A percentile compares a stretch with the other conserved stretches of the same genome.
These are phyloP conservation scores for Withania somnifera DNA, from an alignment of 305 asterid species.

Conservation along the genomic window DNA sequence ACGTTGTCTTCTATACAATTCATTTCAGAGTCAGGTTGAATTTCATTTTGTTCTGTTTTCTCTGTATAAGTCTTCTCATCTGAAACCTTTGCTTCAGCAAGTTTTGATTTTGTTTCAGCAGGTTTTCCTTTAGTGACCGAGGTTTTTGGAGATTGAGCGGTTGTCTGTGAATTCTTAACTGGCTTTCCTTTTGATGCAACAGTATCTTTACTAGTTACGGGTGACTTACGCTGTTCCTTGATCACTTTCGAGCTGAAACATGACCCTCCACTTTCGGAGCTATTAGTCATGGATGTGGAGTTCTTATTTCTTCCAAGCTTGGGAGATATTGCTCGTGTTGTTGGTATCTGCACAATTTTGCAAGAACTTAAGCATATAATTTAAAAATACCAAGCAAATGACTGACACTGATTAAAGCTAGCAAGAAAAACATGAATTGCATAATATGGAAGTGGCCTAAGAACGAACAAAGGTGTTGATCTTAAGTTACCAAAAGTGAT, in stretches of 20 bases:
- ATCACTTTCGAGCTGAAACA: conserved; percentile 10
- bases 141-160: neutral
- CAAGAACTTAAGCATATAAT: neutral
- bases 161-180: neutral
- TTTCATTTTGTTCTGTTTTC: conserved; percentile 1
- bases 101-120: conserved; percentile 9
- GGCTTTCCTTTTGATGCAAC: conserved; percentile 9
- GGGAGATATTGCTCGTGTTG: conserved; percentile 33
- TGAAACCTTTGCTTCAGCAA: conserved; percentile 7
- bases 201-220: neutral
- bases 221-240: conserved; percentile 11
- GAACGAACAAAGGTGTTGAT: neutral
- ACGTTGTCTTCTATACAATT: conserved; percentile 3
- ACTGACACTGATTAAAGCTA: neutral
- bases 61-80: neutral
- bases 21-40: conserved; percentile 1
- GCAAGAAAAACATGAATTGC: neutral
- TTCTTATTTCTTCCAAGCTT: conserved; percentile 37
- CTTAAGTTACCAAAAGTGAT: neutral
- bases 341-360: conserved; percentile 22
- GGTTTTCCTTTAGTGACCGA: conserved; percentile 10
- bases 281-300: conserved; percentile 1
- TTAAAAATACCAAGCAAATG: neutral
- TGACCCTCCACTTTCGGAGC: conserved; percentile 20
- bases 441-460: neutral